A percentile compares a stretch with the other conserved stretches of the same genome.
phyloP scores from a whole-genome alignment of 345 rosid species.

The Rubroshorea leprosula region DNA sequence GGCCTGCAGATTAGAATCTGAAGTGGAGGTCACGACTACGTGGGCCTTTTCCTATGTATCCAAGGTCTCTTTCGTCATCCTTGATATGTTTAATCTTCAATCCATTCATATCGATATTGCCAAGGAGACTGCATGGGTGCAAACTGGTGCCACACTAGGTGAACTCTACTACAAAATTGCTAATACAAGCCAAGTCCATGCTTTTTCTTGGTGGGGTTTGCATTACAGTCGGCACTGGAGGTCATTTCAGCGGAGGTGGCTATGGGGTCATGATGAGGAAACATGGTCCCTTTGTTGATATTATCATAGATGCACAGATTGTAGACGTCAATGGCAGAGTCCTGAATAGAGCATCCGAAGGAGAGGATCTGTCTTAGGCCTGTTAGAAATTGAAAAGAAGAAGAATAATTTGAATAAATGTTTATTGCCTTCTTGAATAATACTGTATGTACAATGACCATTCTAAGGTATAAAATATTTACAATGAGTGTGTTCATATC shows the following conservation, averaged over 20 bases:
- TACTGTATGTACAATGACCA: no score
- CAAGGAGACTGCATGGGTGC: constrained; percentile 36
- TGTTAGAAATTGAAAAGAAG: no score
- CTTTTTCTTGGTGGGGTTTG: constrained; percentile 45
- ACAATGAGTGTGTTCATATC: no score
- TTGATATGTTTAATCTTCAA: constrained; percentile 43
- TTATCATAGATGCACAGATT: constrained; percentile 43
- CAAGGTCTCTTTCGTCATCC: constrained; percentile 17
- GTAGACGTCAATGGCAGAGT: constrained; percentile 41
- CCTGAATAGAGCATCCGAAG: constrained; percentile 37
- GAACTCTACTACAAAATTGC: constrained; percentile 43
- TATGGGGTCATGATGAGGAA: constrained; percentile 54
- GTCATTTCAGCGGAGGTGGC: constrained; percentile 50
- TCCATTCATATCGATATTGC: constrained; percentile 31
- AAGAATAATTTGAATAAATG: no score
- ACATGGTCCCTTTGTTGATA: constrained; percentile 44
- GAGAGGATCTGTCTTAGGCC: constrained; percentile 55
- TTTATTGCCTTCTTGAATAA: no score
- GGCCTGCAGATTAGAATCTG: constrained; percentile 22
- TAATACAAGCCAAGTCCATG: constrained; percentile 33
- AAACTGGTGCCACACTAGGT: constrained; percentile 50
- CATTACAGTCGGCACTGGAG: constrained; percentile 39
- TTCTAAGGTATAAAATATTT: no score
- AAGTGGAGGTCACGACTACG: constrained; percentile 33
- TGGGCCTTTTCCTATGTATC: constrained; percentile 29